Evolutionary conservation across 2,329 filamentous ascomycete species (phyloP).

Genomic region (Fusarium tricinctum): DNA sequence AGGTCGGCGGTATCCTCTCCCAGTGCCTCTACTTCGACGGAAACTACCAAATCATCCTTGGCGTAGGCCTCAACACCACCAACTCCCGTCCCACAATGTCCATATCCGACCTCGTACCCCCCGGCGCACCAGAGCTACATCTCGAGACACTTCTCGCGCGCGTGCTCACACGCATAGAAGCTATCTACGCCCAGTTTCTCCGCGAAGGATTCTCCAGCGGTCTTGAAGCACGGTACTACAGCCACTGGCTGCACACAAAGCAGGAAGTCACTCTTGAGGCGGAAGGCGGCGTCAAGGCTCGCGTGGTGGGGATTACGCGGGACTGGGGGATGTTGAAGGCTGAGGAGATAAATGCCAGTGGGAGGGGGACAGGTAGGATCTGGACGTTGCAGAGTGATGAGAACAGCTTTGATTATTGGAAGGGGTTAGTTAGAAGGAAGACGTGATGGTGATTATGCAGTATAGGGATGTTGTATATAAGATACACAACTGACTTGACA

Average conservation of each 20-base stretch:
- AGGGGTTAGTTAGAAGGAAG: conserved; percentile 86
- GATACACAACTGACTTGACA: not conserved
- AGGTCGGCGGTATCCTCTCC: conserved; percentile 93
- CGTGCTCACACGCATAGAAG: conserved; percentile 83
- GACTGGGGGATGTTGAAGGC: conserved; percentile 91
- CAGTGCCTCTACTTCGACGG: conserved; percentile 85
- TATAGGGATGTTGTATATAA: not conserved
- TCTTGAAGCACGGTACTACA: conserved; percentile 84
- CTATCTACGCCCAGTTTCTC: conserved; percentile 81
- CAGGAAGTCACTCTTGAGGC: conserved; percentile 81
- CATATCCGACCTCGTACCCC: conserved; percentile 78
- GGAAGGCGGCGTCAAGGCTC: conserved; percentile 79
- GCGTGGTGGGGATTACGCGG: conserved; percentile 88
- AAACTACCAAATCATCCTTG: conserved; percentile 87
- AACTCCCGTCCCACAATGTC: conserved; percentile 91
- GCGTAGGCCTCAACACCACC: conserved; percentile 87
- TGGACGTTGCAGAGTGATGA: conserved; percentile 94
- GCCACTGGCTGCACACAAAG: conserved; percentile 86
- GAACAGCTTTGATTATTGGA: conserved; percentile 99
- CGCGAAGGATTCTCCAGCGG: conserved; percentile 78
- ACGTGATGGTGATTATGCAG: conserved; percentile 56
- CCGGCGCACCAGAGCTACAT: conserved; percentile 68
- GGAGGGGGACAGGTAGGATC: conserved; percentile 79
- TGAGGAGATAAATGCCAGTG: conserved; percentile 83
- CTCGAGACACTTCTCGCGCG: conserved; percentile 86